These are phyloP conservation scores for Coniferiporia weirii DNA, from an alignment of 1,284 basidiomycete species.

Conservation along the genomic window DNA sequence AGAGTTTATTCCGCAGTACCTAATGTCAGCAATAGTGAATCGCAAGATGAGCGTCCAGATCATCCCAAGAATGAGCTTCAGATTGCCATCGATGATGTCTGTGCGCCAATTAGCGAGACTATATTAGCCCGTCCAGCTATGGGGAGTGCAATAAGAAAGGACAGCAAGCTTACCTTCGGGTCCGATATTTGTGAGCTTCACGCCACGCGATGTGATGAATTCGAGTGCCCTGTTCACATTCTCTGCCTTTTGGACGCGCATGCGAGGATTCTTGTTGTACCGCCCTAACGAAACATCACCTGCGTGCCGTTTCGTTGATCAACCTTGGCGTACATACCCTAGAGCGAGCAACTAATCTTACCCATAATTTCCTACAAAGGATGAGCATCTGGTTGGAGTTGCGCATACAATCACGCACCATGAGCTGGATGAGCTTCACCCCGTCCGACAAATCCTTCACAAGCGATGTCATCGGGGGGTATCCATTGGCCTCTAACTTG, in stretches of 20 bases:
- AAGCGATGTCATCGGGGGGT: slow-evolving; percentile 88
- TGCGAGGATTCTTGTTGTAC: slow-evolving; percentile 86
- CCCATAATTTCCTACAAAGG: slow-evolving; percentile 84
- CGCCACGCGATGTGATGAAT: slow-evolving; percentile 91
- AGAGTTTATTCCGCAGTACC: slow-evolving; percentile 42
- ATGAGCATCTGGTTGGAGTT: background rate
- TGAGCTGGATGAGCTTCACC: slow-evolving; percentile 88
- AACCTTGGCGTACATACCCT: background rate
- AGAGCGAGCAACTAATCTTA: slow-evolving; percentile 27
- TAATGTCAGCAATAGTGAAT: slow-evolving; percentile 98
- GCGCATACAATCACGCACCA: slow-evolving; percentile 48
- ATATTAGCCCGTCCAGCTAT: background rate
- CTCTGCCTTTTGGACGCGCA: slow-evolving; percentile 96
- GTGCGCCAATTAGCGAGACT: slow-evolving; percentile 8
- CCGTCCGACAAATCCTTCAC: slow-evolving; percentile 92
- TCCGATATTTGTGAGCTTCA: slow-evolving; percentile 96
- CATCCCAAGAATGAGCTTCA: slow-evolving; percentile 97
- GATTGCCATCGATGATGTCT: slow-evolving; percentile 98
- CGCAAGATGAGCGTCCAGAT: slow-evolving; percentile 97
- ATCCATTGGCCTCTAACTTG: slow-evolving; percentile 80
- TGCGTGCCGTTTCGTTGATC: slow-evolving; percentile 26
- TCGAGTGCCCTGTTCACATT: slow-evolving; percentile 96
- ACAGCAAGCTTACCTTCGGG: slow-evolving; percentile 64
- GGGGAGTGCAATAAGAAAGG: background rate
- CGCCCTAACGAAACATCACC: slow-evolving; percentile 87